Conservation (phyloP, 2,329 filamentous ascomycete species). For the Didymosphaeria variabile region DNA sequence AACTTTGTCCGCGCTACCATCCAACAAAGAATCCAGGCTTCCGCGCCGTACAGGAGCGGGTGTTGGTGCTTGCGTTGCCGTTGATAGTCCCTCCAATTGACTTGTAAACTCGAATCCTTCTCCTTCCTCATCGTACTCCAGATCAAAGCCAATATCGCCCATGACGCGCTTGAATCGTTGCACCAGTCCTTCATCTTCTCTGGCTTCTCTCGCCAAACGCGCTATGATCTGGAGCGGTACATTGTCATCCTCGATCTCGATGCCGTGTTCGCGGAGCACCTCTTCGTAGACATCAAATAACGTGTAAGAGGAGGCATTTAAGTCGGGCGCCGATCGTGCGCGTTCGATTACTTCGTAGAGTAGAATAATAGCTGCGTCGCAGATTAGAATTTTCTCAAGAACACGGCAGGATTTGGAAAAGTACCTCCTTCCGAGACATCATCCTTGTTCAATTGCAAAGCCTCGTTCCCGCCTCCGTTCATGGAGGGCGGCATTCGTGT, state of each 20-base stretch:
- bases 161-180: conserved; percentile 77
- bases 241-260: conserved; percentile 77
- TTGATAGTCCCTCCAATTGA: conserved; percentile 39
- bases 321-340: conserved; percentile 63
- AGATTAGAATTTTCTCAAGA: background rate
- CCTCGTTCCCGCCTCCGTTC: conserved; percentile 47
- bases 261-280: conserved; percentile 73
- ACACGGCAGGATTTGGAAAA: background rate
- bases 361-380: conserved; percentile 73
- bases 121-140: conserved; percentile 66
- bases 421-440: conserved; percentile 48
- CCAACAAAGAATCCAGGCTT: conserved; percentile 69
- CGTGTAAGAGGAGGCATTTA: conserved; percentile 72
- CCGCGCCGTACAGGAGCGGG: conserved; percentile 53
- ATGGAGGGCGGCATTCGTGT: conserved; percentile 55
- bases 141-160: conserved; percentile 72
- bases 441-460: conserved; percentile 51
- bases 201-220: conserved; percentile 62
- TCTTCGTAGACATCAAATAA: conserved; percentile 84
- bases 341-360: conserved; percentile 78
- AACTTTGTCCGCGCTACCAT: conserved; percentile 63
- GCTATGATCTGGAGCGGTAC: conserved; percentile 82
- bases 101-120: conserved; percentile 49
- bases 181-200: conserved; percentile 58
- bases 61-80: conserved; percentile 26